Evolutionary conservation across 2,329 filamentous ascomycete genomes (phyloP).

Genomic region (Magnaporthales sp.): DNA sequence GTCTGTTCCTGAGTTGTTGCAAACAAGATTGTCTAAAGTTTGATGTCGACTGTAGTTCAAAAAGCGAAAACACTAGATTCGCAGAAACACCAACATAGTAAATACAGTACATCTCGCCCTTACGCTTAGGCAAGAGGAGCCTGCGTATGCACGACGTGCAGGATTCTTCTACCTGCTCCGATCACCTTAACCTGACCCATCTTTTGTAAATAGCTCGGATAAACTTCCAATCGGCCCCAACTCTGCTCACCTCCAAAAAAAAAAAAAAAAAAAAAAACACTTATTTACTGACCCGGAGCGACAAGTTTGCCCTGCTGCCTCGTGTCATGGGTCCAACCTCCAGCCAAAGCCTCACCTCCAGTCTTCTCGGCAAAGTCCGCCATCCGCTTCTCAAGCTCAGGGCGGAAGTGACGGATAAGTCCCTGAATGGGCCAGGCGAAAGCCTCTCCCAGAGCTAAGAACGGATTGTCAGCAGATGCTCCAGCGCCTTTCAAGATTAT

Average conservation of each 20-base stretch:
- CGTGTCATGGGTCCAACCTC: conserved; percentile 77
- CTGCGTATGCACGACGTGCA: conserved; percentile 6
- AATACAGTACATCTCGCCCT: conserved; percentile 3
- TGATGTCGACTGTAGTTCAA: neutral
- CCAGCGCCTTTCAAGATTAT: neutral
- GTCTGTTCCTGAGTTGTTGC: neutral
- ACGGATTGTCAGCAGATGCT: conserved; percentile 19
- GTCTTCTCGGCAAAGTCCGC: conserved; percentile 64
- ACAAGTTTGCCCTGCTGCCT: conserved; percentile 73
- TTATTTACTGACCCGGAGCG: conserved; percentile 55
- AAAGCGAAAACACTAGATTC: conserved; percentile 3
- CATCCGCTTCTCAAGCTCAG: conserved; percentile 89
- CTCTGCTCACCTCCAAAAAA: neutral
- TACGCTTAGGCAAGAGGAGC: neutral
- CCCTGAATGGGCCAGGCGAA: conserved; percentile 99
- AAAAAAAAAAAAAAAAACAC: neutral
- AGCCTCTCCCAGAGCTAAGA: conserved; percentile 77
- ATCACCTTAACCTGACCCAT: neutral
- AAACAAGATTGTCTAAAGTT: neutral
- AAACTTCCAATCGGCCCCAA: neutral
- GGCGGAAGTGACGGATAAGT: conserved; percentile 95
- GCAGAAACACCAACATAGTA: conserved; percentile 4
- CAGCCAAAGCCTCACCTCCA: conserved; percentile 69
- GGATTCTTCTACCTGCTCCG: neutral
- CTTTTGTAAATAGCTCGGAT: neutral